Percentiles rank a stretch among this genome's conserved stretches.
phyloP scores from a whole-genome alignment of 169 alveolate genomes.

The Blepharisma undulans region DNA sequence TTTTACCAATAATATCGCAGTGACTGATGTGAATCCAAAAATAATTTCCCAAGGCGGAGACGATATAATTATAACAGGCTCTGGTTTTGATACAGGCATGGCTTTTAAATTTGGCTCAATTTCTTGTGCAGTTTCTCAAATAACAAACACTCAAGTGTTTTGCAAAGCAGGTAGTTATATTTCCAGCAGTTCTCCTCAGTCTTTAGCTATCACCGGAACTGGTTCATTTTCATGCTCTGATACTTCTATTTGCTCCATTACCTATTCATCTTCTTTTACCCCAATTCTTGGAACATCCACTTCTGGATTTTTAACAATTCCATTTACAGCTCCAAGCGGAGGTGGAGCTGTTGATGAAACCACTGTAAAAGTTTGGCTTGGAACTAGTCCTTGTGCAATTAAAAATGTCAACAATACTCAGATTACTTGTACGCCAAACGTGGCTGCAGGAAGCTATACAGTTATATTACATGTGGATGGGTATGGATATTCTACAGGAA shows the following conservation, averaged over 20 bases:
- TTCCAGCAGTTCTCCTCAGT: not conserved
- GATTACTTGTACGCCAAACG: not conserved
- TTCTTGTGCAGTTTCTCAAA: not conserved
- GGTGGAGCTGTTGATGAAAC: too few species aligned
- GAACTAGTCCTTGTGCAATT: not conserved
- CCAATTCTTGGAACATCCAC: not conserved
- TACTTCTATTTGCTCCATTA: not conserved
- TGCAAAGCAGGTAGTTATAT: slow-evolving; percentile 13
- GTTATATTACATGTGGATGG: not conserved
- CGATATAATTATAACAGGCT: not conserved
- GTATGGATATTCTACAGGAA: not conserved
- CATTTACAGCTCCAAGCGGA: not conserved
- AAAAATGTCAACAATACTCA: not conserved
- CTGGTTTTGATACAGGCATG: slow-evolving; percentile 30
- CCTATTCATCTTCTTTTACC: not conserved
- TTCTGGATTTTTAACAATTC: not conserved
- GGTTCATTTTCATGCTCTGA: slow-evolving; percentile 14
- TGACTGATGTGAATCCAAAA: not conserved
- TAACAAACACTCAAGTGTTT: not conserved
- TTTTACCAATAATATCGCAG: not conserved
- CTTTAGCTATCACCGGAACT: not conserved
- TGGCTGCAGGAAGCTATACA: slow-evolving; percentile 26
- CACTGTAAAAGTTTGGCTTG: not conserved
- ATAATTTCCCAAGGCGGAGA: slow-evolving; percentile 31
- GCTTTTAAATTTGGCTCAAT: not conserved